Conservation (phyloP, 2,329 filamentous ascomycete genomes). For the Penicillium polonicum region DNA sequence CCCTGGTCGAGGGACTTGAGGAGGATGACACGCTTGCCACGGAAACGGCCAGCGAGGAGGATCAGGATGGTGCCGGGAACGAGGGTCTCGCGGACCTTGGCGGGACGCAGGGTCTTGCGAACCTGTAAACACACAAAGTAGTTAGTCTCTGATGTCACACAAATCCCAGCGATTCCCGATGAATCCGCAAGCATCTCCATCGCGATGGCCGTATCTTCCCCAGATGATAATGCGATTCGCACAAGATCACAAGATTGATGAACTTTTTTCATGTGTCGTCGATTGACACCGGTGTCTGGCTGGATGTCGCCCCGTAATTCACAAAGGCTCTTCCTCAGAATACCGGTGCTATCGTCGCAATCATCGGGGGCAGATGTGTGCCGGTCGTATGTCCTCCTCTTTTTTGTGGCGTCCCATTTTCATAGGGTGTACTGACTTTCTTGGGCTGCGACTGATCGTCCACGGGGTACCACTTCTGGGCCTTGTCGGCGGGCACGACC, state of each 20-base stretch:
- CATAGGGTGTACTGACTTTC: slow-evolving; percentile 72
- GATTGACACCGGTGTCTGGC: slow-evolving; percentile 24
- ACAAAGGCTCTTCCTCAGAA: slow-evolving; percentile 16
- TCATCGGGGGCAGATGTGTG: slow-evolving; percentile 26
- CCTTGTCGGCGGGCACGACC: slow-evolving; percentile 87
- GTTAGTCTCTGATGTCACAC: slow-evolving; percentile 22
- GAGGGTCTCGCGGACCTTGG: slow-evolving; percentile 84
- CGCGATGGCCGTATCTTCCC: slow-evolving; percentile 8
- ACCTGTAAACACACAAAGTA: slow-evolving; percentile 57
- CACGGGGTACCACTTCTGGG: slow-evolving; percentile 98
- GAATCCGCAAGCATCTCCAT: slow-evolving; percentile 3
- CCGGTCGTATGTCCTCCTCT: slow-evolving; percentile 27
- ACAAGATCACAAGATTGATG: slow-evolving; percentile 5
- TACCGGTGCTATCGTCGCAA: slow-evolving; percentile 33
- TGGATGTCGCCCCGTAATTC: slow-evolving; percentile 14
- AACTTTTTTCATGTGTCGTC: slow-evolving; percentile 8
- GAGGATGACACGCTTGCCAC: slow-evolving; percentile 98
- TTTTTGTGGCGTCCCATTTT: slow-evolving; percentile 16
- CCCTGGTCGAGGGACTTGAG: slow-evolving; percentile 97
- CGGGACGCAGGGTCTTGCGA: slow-evolving; percentile 88
- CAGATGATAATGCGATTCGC: slow-evolving; percentile 11
- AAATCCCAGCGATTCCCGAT: slow-evolving; percentile 12
- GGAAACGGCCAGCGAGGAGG: slow-evolving; percentile 98
- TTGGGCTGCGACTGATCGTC: slow-evolving; percentile 85
- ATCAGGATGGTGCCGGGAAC: slow-evolving; percentile 96